Evolutionary conservation across 2,329 filamentous ascomycete species (phyloP).

Genomic region (Fusarium succisae): DNA sequence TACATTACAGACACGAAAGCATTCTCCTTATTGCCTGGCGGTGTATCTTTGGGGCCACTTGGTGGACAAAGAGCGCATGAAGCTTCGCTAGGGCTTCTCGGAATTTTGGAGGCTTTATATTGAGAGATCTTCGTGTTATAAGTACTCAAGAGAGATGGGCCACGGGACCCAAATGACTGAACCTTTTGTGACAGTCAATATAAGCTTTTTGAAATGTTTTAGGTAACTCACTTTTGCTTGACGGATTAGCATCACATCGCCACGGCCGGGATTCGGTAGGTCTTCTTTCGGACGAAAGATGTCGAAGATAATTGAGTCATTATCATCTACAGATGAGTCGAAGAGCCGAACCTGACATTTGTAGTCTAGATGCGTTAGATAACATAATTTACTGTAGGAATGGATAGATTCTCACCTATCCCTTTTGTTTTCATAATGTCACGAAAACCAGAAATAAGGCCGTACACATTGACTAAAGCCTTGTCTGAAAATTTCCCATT

Average conservation of each 20-base stretch:
- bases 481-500: conserved; percentile 44
- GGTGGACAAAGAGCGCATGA: conserved; percentile 40
- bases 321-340: conserved; percentile 64
- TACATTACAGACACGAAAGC: conserved; percentile 60
- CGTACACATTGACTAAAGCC: conserved; percentile 68
- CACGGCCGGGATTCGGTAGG: conserved; percentile 58
- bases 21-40: conserved; percentile 45
- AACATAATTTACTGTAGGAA: background rate
- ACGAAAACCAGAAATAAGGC: conserved; percentile 74
- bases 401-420: conserved; percentile 53
- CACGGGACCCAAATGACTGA: conserved; percentile 48
- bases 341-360: conserved; percentile 70
- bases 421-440: conserved; percentile 61
- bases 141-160: conserved; percentile 57
- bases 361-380: conserved; percentile 55
- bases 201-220: background rate
- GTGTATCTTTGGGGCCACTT: conserved; percentile 29
- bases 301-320: conserved; percentile 57
- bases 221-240: conserved; percentile 59
- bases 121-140: conserved; percentile 55
- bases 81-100: conserved; percentile 50
- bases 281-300: conserved; percentile 66
- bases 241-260: conserved; percentile 57
- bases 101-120: conserved; percentile 49
- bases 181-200: conserved; percentile 47